A percentile compares a stretch with the other conserved stretches of the same genome.
Conservation (phyloP, 2,329 filamentous ascomycete genomes). For the Stenocarpella maydis region DNA sequence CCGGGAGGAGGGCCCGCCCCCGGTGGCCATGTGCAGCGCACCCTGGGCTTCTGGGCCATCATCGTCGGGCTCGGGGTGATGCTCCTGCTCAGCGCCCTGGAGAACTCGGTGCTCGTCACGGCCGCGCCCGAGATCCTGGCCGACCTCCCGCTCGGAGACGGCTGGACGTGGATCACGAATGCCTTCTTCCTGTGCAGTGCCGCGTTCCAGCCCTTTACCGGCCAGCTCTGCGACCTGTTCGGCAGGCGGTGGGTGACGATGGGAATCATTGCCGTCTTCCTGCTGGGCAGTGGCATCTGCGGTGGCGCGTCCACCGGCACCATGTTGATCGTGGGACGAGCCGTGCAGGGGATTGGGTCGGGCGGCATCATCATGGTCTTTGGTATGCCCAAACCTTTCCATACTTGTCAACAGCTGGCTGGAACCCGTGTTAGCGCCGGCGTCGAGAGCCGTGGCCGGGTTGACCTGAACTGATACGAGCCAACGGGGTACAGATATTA, state of each 20-base stretch:
- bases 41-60: no score
- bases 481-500: constrained; percentile 50
- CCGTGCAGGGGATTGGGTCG: constrained; percentile 46
- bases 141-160: constrained; percentile 27
- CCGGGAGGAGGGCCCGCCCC: no score
- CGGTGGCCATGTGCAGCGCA: no score
- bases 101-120: constrained; percentile 38
- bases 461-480: no score
- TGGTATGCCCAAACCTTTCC: no score
- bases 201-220: constrained; percentile 47
- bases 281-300: constrained; percentile 42
- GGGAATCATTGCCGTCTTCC: constrained; percentile 41
- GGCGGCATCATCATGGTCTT: constrained; percentile 47
- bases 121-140: constrained; percentile 38
- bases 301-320: constrained; percentile 43
- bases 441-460: no score
- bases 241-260: constrained; percentile 46
- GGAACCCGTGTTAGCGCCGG: no score
- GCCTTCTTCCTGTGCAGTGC: constrained; percentile 42
- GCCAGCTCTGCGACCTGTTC: constrained; percentile 47
- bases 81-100: constrained; percentile 37
- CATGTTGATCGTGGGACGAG: constrained; percentile 46
- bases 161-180: constrained; percentile 40
- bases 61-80: no score
- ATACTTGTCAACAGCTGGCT: no score